Base-by-base conservation (phyloP, 208 protist species). In the Acanthamoeba polyphaga region DNA sequence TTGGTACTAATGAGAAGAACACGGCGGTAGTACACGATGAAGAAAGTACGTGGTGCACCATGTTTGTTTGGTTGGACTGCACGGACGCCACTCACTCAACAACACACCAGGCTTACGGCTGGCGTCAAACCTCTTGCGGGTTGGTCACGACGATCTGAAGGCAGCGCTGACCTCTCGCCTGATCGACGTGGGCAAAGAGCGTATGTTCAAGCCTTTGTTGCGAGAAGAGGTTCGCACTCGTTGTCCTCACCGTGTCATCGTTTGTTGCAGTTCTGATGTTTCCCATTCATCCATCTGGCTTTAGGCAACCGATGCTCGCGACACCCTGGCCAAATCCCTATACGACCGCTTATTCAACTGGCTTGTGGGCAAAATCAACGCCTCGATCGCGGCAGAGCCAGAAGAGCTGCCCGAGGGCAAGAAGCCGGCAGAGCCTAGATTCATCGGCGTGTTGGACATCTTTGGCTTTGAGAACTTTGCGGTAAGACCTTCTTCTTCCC, bases 381-480 rank as follows among this genome's bases (percentile, higher is more conserved):
- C 17, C 22, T 60, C 34, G 17, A 95, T 84, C 8, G 62, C 29
- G 12, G 15, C 19, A 22, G 66, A 55, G 13, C 4, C 32, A 5
- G 15, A 34, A 34, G 13, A 43, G 8, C 12, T 24, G 10, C 10
- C 72, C 0, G 17, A 51, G 72, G 13, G 19, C n/a, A 19, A 24
- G 34, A 94, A 60, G 49, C 13, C 66, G 66, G 2, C 66, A 72
- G 66, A 34, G 46, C 6, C 2, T 22, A 7, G 38, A 13, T 98
- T 97, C 91, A 98, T 97, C 60, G 96, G 96, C 91, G 94, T 99
- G 19, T 95, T 99, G 10, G 98, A 99, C 96, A 99, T 99, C 84
- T 98, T 98, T 87, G 98, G 98, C 78, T 99, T 99, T 95, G 98
- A 99, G 96, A 98, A 97, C 84, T 99, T 99, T 95, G 95, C 97